Evolutionary conservation across 305 asterid genomes (phyloP), one percentile per base, ranked within the genome.

Genomic region (Withania somnifera): DNA sequence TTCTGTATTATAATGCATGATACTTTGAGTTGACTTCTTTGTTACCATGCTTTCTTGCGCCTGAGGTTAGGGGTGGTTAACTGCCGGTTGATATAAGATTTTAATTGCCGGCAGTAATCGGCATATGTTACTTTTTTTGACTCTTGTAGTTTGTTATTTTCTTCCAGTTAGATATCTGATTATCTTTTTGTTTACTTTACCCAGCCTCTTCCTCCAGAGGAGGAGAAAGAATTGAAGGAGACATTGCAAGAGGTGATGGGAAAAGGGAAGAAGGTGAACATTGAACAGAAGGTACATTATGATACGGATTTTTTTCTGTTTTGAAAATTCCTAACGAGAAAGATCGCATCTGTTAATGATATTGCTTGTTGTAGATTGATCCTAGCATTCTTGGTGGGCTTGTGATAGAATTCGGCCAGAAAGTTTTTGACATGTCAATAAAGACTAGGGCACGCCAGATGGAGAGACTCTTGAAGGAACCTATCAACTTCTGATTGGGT

Each of bases 331-430:
- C 15, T 15, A 82, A 32, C 45, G 36, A 19, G 30, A 52, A 67
- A 80, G 32, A 9, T 50, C 8, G 1, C 28, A 58, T 58, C 28
- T 40, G 77, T 24, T 19, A 11, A 83, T 61, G 24, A 63, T 67
- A 22, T 67, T 57, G 26, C 28, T 22, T 50, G 42, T 42, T 7
- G 38, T 92, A 96, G 98, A 89, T 92, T 87, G 97, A 96, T 86
- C 94, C 97, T 63, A 94, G 86, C 88, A 96, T 96, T 89, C 97
- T 96, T 26, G 99, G 99, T 57, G 98, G 99, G 76, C 89, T 95
- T 34, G 88, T 95, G 77, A 93, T 95, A 78, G 99, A 93, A 86
- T 93, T 93, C 53, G 82, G 85, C 2, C 94, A 90, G 68, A 94
- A 93, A 82, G 95, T 96, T 17, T 91, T 94, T 47, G 98, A 96